Percentiles rank a stretch among this genome's conserved stretches.
phyloP scores from a whole-genome alignment of 768 basidiomycete species.

The Ramaria sp. region DNA sequence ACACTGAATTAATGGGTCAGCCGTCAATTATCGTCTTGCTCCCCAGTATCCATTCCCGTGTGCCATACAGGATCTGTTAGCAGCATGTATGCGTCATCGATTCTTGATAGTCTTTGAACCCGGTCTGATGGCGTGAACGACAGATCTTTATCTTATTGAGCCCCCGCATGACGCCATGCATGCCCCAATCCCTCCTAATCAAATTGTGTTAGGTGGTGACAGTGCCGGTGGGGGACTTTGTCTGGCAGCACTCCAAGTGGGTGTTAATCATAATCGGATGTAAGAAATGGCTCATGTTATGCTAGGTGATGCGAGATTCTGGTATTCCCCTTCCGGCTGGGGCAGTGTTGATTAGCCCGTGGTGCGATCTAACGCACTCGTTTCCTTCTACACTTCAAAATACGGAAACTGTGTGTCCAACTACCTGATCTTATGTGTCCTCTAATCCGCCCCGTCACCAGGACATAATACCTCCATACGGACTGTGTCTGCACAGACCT shows the following conservation, averaged over 20 bases:
- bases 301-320: conserved; percentile 55
- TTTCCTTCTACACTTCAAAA: conserved; percentile 85
- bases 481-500: conserved; percentile 59
- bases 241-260: conserved; percentile 73
- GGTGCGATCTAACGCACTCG: conserved; percentile 92
- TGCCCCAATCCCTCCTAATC: conserved; percentile 64
- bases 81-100: conserved; percentile 53
- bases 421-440: background rate
- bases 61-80: conserved; percentile 78
- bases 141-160: conserved; percentile 82
- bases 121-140: background rate
- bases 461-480: conserved; percentile 76
- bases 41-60: conserved; percentile 97
- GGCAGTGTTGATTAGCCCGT: conserved; percentile 83
- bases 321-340: conserved; percentile 80
- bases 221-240: conserved; percentile 88
- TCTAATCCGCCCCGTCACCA: conserved; percentile 18
- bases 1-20: conserved; percentile 13
- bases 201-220: conserved; percentile 82
- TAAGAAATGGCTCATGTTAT: background rate
- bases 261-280: conserved; percentile 12
- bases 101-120: background rate
- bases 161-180: conserved; percentile 77
- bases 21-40: conserved; percentile 55
- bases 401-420: conserved; percentile 56